Evolutionary conservation across 2,329 filamentous ascomycete genomes (phyloP).

Genomic region (Paraconiothyrium brasiliense): DNA sequence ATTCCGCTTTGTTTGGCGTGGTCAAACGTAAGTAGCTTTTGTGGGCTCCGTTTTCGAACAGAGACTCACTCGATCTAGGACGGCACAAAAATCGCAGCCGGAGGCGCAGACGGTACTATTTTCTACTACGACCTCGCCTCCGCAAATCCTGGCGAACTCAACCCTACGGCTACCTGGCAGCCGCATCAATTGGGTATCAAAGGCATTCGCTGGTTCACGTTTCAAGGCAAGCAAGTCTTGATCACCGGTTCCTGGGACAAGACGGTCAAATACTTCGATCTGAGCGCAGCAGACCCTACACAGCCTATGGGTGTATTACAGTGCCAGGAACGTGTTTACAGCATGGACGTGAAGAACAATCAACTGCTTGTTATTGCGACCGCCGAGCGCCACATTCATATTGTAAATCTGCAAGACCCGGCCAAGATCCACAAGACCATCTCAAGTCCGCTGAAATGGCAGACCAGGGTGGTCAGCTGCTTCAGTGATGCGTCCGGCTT

Average conservation of each 20-base stretch:
- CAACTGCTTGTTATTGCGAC: conserved; percentile 86
- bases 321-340: conserved; percentile 83
- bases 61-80: conserved; percentile 66
- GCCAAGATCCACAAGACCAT: conserved; percentile 94
- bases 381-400: conserved; percentile 94
- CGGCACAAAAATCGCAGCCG: conserved; percentile 86
- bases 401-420: conserved; percentile 89
- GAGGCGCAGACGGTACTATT: conserved; percentile 88
- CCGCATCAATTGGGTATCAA: conserved; percentile 83
- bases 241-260: conserved; percentile 95
- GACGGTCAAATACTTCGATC: conserved; percentile 89
- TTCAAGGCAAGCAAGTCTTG: conserved; percentile 77
- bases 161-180: conserved; percentile 71
- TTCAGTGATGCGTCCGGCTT: conserved; percentile 93
- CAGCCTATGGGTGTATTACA: conserved; percentile 71
- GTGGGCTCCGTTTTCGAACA: background rate
- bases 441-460: conserved; percentile 97
- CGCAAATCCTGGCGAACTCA: conserved; percentile 45
- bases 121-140: conserved; percentile 82
- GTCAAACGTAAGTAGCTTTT: conserved; percentile 74
- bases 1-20: conserved; percentile 88
- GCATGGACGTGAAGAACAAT: conserved; percentile 89
- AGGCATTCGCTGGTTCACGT: conserved; percentile 71
- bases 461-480: conserved; percentile 93
- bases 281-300: conserved; percentile 54